phyloP scores from a whole-genome alignment of 1,284 basidiomycete genomes.

The Fomitopsis schrenkii region DNA sequence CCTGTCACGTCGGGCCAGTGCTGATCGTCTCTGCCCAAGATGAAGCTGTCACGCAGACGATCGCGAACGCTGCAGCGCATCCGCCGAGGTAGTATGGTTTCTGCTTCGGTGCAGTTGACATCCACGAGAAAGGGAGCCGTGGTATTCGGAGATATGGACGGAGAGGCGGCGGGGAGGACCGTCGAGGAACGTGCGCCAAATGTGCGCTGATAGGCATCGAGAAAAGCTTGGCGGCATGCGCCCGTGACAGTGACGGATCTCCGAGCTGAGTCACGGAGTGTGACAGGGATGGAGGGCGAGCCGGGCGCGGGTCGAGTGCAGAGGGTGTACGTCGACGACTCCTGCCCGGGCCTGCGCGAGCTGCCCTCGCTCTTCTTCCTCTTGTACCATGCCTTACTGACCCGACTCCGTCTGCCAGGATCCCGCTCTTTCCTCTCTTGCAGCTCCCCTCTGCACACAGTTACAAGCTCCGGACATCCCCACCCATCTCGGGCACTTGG shows the following conservation, averaged over 20 bases:
- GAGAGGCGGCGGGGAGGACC: background rate
- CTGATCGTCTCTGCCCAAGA: too few relatives aligned
- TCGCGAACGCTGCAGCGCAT: too few relatives aligned
- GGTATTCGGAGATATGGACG: background rate
- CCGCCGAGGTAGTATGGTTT: too few relatives aligned
- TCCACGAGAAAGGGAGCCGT: too few relatives aligned
- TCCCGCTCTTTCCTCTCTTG: background rate
- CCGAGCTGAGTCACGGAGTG: background rate
- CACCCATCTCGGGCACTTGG: background rate
- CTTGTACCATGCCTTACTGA: background rate
- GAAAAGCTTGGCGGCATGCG: background rate
- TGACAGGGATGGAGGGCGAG: background rate
- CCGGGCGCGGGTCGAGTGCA: background rate
- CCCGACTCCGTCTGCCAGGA: background rate
- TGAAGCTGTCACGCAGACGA: too few relatives aligned
- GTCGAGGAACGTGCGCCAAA: background rate
- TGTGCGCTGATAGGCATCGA: background rate
- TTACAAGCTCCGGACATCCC: conserved; percentile 1
- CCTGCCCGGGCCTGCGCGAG: background rate
- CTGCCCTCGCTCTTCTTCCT: background rate
- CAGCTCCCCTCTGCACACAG: background rate
- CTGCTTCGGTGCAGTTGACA: too few relatives aligned
- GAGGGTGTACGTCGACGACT: background rate
- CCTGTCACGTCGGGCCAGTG: too few relatives aligned
- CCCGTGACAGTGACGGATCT: background rate